Conservation (phyloP, 169 alveolate genomes). For the Blepharisma undulans region DNA sequence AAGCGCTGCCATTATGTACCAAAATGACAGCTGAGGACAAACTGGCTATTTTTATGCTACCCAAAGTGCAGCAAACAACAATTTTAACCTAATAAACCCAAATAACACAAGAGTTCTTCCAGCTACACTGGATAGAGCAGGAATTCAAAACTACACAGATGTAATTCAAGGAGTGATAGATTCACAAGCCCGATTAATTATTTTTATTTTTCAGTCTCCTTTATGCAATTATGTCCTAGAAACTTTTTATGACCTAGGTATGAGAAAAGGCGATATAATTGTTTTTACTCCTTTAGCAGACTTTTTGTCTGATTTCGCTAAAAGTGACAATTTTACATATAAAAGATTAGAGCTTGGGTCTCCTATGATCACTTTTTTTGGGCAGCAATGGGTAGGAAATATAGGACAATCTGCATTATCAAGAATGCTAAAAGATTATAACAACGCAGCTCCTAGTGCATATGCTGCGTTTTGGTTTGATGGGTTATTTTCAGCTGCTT, state of each 20-base stretch:
- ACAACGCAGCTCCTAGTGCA: not conserved
- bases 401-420: not conserved
- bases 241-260: conserved; percentile 3
- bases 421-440: not conserved
- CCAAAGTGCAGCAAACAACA: too few species aligned
- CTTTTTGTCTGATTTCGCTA: not conserved
- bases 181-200: not conserved
- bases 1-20: not conserved
- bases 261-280: conserved; percentile 32
- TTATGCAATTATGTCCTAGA: not conserved
- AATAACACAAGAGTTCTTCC: too few species aligned
- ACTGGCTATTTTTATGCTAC: too few species aligned
- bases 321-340: not conserved
- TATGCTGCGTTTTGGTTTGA: not conserved
- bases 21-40: too few species aligned
- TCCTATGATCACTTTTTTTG: not conserved
- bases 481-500: not conserved
- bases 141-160: not conserved
- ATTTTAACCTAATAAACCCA: too few species aligned
- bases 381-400: not conserved
- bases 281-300: not conserved
- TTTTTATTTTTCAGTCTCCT: not conserved
- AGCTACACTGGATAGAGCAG: too few species aligned
- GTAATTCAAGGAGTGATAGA: not conserved
- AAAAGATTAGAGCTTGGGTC: not conserved